phyloP scores from a whole-genome alignment of 2,329 filamentous ascomycete genomes.

The Sordariomycetes sp. region DNA sequence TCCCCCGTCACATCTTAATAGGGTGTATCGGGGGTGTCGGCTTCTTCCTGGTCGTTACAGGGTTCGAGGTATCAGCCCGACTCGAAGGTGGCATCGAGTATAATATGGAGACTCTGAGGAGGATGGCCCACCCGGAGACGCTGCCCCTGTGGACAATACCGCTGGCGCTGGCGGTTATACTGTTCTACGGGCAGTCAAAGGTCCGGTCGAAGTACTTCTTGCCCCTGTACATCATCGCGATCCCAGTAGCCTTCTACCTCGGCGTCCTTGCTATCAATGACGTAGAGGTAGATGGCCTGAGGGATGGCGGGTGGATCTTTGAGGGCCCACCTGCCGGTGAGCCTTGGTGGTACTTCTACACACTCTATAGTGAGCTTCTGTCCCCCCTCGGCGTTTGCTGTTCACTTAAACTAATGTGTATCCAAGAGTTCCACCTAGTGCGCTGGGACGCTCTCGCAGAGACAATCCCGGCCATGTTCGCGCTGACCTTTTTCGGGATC shows the following conservation, averaged over 20 bases:
- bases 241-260: conserved; percentile 69
- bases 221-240: conserved; percentile 73
- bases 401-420: background rate
- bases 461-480: conserved; percentile 89
- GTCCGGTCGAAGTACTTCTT: conserved; percentile 77
- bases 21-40: conserved; percentile 96
- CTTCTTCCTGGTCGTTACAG: conserved; percentile 86
- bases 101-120: conserved; percentile 62
- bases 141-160: conserved; percentile 77
- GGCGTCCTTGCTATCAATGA: conserved; percentile 60
- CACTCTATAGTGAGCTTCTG: conserved; percentile 65
- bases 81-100: conserved; percentile 80
- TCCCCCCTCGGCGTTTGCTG: background rate
- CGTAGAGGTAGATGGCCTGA: conserved; percentile 56
- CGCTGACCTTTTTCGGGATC: conserved; percentile 93
- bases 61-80: conserved; percentile 84
- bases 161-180: conserved; percentile 60
- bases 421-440: conserved; percentile 64
- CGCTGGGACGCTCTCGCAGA: conserved; percentile 76
- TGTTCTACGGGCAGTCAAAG: conserved; percentile 68
- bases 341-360: conserved; percentile 97
- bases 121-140: conserved; percentile 64
- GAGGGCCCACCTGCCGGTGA: conserved; percentile 72
- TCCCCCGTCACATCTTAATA: conserved; percentile 89
- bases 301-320: conserved; percentile 81